A percentile compares a stretch with the other conserved stretches of the same genome.
Evolutionary conservation across 1,284 basidiomycete genomes (phyloP).

Genomic region (Malassezia obtusa): DNA sequence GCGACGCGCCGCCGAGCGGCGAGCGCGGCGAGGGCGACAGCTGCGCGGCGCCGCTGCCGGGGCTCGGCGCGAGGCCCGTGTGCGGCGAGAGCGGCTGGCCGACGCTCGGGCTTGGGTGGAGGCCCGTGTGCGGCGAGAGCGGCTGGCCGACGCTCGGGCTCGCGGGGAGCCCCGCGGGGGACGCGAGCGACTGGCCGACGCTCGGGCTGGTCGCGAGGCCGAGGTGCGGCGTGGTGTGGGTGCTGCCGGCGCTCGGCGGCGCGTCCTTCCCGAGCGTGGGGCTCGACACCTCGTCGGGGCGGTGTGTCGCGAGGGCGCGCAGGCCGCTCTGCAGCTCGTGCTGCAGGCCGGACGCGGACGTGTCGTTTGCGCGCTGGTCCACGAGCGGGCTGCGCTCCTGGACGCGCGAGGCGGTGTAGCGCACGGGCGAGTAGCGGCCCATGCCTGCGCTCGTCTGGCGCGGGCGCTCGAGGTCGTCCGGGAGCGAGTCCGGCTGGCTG

Average conservation of each 20-base stretch:
- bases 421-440: conserved; percentile 40
- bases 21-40: neutral
- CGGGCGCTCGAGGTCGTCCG: conserved; percentile 28
- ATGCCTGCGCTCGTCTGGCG: conserved; percentile 22
- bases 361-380: neutral
- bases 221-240: no score
- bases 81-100: neutral
- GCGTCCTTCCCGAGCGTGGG: neutral
- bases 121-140: neutral
- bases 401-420: conserved; percentile 17
- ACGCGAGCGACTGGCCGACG: neutral
- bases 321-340: neutral
- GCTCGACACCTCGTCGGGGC: neutral
- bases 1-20: no score
- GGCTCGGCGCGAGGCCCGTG: neutral
- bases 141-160: neutral
- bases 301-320: neutral
- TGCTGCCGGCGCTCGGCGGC: no score
- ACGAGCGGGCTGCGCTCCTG: neutral
- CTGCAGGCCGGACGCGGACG: neutral
- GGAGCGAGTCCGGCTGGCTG: neutral
- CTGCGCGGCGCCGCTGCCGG: neutral
- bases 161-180: neutral
- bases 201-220: no score
- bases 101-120: neutral